A percentile compares a stretch with the other conserved stretches of the same genome.
These are phyloP conservation scores for Plectosphaerella sp. DNA, from an alignment of 2,329 filamentous ascomycete genomes.

Conservation along the genomic window DNA sequence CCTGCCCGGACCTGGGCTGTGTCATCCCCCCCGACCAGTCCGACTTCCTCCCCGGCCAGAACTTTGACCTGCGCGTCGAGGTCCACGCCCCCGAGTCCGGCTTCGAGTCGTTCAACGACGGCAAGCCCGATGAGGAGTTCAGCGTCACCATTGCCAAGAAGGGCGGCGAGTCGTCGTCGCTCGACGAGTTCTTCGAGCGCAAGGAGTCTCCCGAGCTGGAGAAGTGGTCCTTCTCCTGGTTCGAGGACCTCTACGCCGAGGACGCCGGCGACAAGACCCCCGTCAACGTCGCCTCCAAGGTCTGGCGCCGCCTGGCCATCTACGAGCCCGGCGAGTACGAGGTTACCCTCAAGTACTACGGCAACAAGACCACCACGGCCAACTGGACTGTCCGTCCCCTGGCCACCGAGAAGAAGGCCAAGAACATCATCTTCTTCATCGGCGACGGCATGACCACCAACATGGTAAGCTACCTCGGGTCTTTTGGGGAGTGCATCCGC, in stretches of 20 bases:
- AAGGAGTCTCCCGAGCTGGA: constrained; percentile 72
- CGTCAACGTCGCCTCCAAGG: constrained; percentile 77
- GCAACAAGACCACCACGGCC: constrained; percentile 64
- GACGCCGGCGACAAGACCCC: constrained; percentile 65
- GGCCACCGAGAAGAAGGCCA: constrained; percentile 65
- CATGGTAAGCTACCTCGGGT: constrained; percentile 39
- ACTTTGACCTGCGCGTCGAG: constrained; percentile 79
- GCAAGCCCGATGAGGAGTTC: constrained; percentile 69
- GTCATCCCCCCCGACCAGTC: constrained; percentile 60
- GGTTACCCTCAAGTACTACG: constrained; percentile 72
- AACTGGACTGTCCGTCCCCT: constrained; percentile 74
- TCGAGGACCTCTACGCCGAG: constrained; percentile 75
- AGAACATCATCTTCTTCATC: constrained; percentile 84
- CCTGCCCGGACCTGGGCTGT: constrained; percentile 55
- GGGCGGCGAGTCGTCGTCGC: constrained; percentile 45
- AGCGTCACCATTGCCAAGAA: constrained; percentile 69
- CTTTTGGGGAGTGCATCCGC: too few relatives aligned
- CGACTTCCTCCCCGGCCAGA: constrained; percentile 79
- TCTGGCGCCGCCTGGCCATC: constrained; percentile 70
- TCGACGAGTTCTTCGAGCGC: constrained; percentile 64
- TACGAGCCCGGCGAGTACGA: constrained; percentile 77
- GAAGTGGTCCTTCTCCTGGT: constrained; percentile 82
- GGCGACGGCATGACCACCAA: constrained; percentile 68
- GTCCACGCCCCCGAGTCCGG: constrained; percentile 79
- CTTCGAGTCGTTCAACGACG: constrained; percentile 67